Evolutionary conservation across 768 basidiomycete genomes (phyloP).

Genomic region (Boletus insuetus): DNA sequence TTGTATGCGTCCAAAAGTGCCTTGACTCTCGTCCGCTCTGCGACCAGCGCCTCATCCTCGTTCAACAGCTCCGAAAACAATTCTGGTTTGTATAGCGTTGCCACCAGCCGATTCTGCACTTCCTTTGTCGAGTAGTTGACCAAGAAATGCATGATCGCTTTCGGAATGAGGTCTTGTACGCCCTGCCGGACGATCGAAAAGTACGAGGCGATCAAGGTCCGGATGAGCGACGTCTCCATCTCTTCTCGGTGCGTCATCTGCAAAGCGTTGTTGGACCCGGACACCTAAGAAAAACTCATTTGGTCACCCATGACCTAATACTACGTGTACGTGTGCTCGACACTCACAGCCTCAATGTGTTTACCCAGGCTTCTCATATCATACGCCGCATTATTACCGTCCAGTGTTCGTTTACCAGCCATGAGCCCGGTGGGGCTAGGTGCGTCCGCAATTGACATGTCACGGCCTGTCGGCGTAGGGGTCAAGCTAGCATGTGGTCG

Average conservation of each 20-base stretch:
- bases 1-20: conserved; percentile 93
- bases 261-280: conserved; percentile 56
- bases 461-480: conserved; percentile 57
- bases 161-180: conserved; percentile 95
- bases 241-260: conserved; percentile 82
- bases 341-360: conserved; percentile 93
- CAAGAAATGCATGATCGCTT: conserved; percentile 97
- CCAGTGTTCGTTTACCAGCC: conserved; percentile 63
- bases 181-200: conserved; percentile 95
- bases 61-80: conserved; percentile 87
- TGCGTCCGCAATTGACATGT: conserved; percentile 55
- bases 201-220: conserved; percentile 92
- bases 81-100: conserved; percentile 91
- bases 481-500: conserved; percentile 25
- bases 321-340: not conserved
- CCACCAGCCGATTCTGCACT: conserved; percentile 95
- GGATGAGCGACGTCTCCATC: conserved; percentile 94
- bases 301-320: conserved; percentile 12
- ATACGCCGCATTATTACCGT: conserved; percentile 81
- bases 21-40: conserved; percentile 92
- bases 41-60: conserved; percentile 94
- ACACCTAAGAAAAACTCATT: conserved; percentile 37
- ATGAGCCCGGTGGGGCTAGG: conserved; percentile 57
- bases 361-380: conserved; percentile 99
- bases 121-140: conserved; percentile 97